Evolutionary conservation across 2,329 filamentous ascomycete species (phyloP), one percentile per base, ranked within the genome.

Genomic region (Paracamarosporium sp.): DNA sequence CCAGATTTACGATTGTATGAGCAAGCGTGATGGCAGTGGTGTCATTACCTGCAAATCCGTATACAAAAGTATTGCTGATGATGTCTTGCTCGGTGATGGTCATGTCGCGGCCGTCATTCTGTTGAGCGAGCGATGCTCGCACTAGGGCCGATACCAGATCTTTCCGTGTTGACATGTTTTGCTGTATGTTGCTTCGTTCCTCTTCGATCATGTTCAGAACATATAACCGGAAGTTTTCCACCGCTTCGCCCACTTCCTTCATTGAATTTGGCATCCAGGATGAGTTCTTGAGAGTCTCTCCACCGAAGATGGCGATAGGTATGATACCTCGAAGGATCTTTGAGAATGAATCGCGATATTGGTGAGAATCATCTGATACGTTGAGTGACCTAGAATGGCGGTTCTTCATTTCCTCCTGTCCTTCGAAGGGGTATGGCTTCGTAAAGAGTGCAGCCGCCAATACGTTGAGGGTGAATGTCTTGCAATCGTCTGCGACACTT

Each of bases 31-130:
- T 77, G 0, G 82, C 79, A 0, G 81, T 82, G 0, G 82, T 83
- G 55, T 85, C 82, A 53, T 83, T 81, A 0, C 83, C 83, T 0
- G 83, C 83, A 50, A 84, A 73, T 38, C 79, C 82, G 57, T 83
- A 77, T 0, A 80, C 71, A 50, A 82, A 82, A 38, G 82, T 66
- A 43, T 84, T 84, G 22, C 82, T 81, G 33, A 61, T 53, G 3
- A 64, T 65, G 24, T 66, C 63, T 5, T 56, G 43, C 24, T 60
- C 44, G 1, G 61, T 64, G 2, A 61, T 24, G 31, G 31, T 15
- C 81, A 65, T 28, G 30, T 46, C 17, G 8, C 53, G 46, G 50
- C 81, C 80, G 44, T 81, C 73, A 0, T 70, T 63, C 0, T 81
- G 45, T 78, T 52, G 51, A 1, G 30, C 50, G 12, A 53, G 38